Percentiles rank a stretch among this genome's conserved stretches.
phyloP scores from a whole-genome alignment of 2,329 filamentous ascomycete species.

The Stromatinia cepivora region DNA sequence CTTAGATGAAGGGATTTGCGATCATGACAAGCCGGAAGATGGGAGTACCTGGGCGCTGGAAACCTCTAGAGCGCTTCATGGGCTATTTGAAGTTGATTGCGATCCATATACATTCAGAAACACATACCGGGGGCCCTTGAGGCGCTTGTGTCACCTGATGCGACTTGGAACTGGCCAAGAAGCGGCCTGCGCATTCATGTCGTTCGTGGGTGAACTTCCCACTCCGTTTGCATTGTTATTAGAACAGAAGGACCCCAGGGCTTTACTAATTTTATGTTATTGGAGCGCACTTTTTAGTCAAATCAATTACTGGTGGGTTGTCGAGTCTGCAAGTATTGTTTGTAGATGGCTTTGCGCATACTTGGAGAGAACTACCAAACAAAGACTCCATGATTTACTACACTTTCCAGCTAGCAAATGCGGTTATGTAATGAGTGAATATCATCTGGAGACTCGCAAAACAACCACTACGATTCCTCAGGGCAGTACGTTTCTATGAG shows the following conservation, averaged over 20 bases:
- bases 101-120: not conserved
- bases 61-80: not conserved
- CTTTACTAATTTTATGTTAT: slow-evolving; percentile 22
- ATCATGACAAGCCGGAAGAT: not conserved
- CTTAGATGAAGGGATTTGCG: not conserved
- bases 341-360: slow-evolving; percentile 19
- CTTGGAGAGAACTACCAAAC: not conserved
- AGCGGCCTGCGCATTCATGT: slow-evolving; percentile 16
- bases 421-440: not conserved
- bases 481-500: not conserved
- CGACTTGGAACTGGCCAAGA: not conserved
- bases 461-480: not conserved
- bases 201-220: slow-evolving; percentile 19
- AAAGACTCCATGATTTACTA: not conserved
- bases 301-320: slow-evolving; percentile 23
- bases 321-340: slow-evolving; percentile 7
- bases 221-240: slow-evolving; percentile 8
- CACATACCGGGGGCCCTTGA: slow-evolving; percentile 4
- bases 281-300: slow-evolving; percentile 21
- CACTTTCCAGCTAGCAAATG: slow-evolving; percentile 2
- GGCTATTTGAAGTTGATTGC: not conserved
- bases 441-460: not conserved
- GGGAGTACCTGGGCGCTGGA: not conserved
- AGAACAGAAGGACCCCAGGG: slow-evolving; percentile 10
- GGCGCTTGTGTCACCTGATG: slow-evolving; percentile 1